phyloP scores from a whole-genome alignment of 116 monocot species.

The Cymodocea nodosa region DNA sequence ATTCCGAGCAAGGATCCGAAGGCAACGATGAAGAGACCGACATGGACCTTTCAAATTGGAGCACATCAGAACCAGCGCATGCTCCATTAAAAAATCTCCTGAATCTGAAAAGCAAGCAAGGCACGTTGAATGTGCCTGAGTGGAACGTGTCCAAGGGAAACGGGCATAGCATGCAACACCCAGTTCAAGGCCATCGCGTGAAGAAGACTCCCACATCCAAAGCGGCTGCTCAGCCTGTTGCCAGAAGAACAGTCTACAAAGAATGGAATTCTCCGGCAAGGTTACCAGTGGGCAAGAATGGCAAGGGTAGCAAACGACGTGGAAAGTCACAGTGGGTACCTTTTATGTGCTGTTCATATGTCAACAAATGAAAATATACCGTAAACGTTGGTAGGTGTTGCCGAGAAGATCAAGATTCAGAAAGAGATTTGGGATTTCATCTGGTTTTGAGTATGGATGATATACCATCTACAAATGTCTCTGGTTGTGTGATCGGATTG shows the following conservation, averaged over 20 bases:
- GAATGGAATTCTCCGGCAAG: constrained; percentile 43
- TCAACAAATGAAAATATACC: too few species aligned
- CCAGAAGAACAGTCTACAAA: constrained; percentile 6
- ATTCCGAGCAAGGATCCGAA: background rate
- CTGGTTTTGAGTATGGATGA: too few species aligned
- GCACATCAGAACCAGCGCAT: constrained; percentile 3
- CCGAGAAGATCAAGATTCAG: too few species aligned
- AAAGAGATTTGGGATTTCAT: too few species aligned
- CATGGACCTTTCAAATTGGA: background rate
- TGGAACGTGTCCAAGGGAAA: background rate
- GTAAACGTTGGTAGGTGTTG: too few species aligned
- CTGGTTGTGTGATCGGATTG: too few species aligned
- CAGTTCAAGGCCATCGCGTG: background rate
- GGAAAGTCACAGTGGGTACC: constrained; percentile 27
- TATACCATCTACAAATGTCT: too few species aligned
- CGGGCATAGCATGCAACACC: background rate
- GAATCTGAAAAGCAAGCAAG: constrained; percentile 6
- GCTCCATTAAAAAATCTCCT: constrained; percentile 31
- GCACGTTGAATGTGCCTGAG: background rate
- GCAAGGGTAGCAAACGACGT: constrained; percentile 6
- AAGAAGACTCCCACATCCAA: background rate
- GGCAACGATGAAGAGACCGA: constrained; percentile 11
- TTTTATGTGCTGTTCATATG: constrained; percentile 32
- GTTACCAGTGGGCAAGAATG: constrained; percentile 12
- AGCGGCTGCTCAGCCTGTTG: background rate